phyloP scores from a whole-genome alignment of 768 basidiomycete species.

The Lactifluus volemus region DNA sequence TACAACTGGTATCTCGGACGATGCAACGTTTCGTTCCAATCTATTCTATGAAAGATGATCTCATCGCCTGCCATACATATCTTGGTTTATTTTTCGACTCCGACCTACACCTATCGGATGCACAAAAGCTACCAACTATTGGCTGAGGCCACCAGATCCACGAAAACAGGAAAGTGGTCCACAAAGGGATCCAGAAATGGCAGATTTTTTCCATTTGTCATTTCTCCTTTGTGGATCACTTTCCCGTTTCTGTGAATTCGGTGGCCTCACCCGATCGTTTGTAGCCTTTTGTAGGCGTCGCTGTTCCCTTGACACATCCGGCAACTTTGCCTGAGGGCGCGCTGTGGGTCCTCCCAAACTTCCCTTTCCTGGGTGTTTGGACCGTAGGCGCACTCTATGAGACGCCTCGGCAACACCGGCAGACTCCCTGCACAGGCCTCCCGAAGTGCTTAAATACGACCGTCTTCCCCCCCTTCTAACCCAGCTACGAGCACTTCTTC shows the following conservation, averaged over 20 bases:
- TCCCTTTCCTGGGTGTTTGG: slow-evolving; percentile 8
- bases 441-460: slow-evolving; percentile 8
- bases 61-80: neutral
- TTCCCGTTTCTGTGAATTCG: neutral
- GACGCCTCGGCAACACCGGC: neutral
- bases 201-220: neutral
- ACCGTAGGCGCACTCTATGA: slow-evolving; percentile 2
- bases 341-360: neutral
- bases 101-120: neutral
- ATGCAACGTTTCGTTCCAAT: neutral
- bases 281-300: slow-evolving; percentile 1
- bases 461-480: neutral
- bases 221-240: neutral
- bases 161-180: neutral
- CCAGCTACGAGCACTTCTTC: neutral
- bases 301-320: neutral
- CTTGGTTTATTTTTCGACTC: neutral
- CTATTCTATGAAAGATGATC: neutral
- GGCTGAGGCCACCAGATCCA: slow-evolving; percentile 1
- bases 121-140: neutral
- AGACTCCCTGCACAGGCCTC: neutral
- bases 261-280: neutral
- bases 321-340: neutral
- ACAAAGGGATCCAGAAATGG: too few species aligned
- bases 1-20: neutral